Percentiles rank a stretch among this genome's conserved stretches.
Evolutionary conservation across 139 green algal species (phyloP).

Genomic region (Chlorella vulgaris): DNA sequence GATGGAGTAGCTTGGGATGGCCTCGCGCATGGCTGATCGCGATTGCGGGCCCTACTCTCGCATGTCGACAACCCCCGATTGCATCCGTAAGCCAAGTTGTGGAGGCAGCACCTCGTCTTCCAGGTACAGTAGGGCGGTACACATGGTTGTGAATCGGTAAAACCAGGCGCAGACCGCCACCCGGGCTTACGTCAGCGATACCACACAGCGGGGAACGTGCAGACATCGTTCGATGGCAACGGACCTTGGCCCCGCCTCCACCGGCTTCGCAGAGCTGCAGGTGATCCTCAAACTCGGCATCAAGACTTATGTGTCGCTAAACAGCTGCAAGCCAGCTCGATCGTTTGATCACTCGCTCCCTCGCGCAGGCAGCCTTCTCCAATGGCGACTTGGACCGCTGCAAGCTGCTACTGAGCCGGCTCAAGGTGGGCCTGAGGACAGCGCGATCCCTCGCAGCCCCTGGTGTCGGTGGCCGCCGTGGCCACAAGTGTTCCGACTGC

Average conservation of each 20-base stretch:
- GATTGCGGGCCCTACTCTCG: too few relatives aligned
- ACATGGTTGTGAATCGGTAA: too few relatives aligned
- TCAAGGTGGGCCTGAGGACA: slow-evolving; percentile 34
- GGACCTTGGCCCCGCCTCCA: not conserved
- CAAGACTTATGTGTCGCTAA: not conserved
- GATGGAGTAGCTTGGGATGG: not conserved
- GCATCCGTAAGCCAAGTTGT: too few relatives aligned
- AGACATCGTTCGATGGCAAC: not conserved
- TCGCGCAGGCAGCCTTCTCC: slow-evolving; percentile 23
- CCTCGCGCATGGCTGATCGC: not conserved
- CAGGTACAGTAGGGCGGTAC: too few relatives aligned
- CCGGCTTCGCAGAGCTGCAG: slow-evolving; percentile 13
- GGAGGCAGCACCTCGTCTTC: too few relatives aligned
- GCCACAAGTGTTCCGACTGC: not conserved
- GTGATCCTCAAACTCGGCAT: not conserved
- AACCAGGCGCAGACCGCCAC: too few relatives aligned
- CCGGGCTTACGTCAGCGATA: too few relatives aligned
- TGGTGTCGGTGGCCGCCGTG: not conserved
- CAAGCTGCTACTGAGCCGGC: slow-evolving; percentile 26
- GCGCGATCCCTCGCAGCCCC: too few relatives aligned
- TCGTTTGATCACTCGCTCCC: not conserved
- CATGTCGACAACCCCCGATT: too few relatives aligned
- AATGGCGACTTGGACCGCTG: slow-evolving; percentile 33
- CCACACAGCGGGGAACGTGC: too few relatives aligned
- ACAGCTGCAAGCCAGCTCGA: not conserved